Evolutionary conservation across 179 eudicot species (phyloP), one percentile per base, ranked within the genome.

Genomic region (Vitellaria paradoxa): DNA sequence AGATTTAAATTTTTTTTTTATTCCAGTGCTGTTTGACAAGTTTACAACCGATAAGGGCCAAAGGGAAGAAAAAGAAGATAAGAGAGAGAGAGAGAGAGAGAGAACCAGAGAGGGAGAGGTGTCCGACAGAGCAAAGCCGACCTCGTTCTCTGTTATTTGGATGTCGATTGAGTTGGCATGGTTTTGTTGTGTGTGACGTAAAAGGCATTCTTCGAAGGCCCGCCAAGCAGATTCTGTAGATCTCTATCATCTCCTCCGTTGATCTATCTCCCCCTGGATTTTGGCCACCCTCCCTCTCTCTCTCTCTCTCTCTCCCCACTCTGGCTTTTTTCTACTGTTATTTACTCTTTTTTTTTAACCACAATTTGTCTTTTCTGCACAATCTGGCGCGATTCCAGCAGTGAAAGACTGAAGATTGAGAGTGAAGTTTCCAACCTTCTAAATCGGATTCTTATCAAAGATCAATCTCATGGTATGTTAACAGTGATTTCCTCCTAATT

Each of bases 371-470:
- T 53, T 56, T 45, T 24, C 62, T n/a, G 6, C 63, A 9, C 40
- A 59, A 2, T 73, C 68, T 59, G 64, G 64, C 64, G 12, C 13
- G 50, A 73, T 73, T 60, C 67, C 63, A 30, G 70, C 68, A 46
- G 42, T 1, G 37, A 1, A 24, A 18, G 47, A 30, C 26, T 6
- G 10, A 8, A 15, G 46, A 18, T 24, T 37, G 57, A 15, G 5
- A 57, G 45, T 17, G 9, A 24, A 63, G 60, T 20, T 49, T 30
- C 77, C 14, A 14, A 21, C 77, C 12, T 20, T 17, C 26, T 4
- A 62, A 42, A 21, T 60, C 6, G 47, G 17, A 3, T 47, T 13
- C 30, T 42, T 56, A 10, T 68, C 72, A 47, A 68, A 30, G 1
- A 30, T 30, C 37, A 30, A 30, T 30, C 49, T 52, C 20, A 63